phyloP scores from a whole-genome alignment of 2,329 filamentous ascomycete genomes.

The Amesomyces nigricolor region DNA sequence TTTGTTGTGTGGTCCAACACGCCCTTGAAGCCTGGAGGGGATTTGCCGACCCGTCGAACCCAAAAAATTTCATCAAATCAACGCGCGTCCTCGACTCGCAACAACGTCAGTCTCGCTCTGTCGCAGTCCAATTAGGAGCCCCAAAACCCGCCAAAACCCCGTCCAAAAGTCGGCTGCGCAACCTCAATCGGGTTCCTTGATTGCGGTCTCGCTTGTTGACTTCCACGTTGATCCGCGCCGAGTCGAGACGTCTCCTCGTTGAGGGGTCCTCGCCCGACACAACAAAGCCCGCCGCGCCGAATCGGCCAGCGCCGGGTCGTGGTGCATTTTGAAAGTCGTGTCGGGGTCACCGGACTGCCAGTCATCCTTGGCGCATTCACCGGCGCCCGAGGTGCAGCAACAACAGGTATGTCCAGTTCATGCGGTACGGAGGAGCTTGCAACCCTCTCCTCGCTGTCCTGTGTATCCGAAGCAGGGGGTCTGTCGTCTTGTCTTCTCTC shows the following conservation, averaged over 20 bases:
- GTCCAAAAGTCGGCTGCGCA: slow-evolving; percentile 11
- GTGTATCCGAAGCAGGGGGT: background rate
- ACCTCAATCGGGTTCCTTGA: slow-evolving; percentile 20
- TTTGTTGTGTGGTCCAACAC: slow-evolving; percentile 15
- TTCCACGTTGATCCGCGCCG: slow-evolving; percentile 11
- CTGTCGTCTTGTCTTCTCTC: background rate
- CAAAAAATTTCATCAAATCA: slow-evolving; percentile 31
- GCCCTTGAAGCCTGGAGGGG: slow-evolving; percentile 5
- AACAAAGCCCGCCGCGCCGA: slow-evolving; percentile 10
- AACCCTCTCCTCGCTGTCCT: background rate
- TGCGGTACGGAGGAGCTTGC: background rate
- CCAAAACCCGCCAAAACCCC: slow-evolving; percentile 7
- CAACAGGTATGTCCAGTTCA: slow-evolving; percentile 3
- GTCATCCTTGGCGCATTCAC: slow-evolving; percentile 8
- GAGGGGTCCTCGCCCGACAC: background rate
- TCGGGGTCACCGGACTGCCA: background rate
- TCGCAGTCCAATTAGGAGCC: slow-evolving; percentile 28
- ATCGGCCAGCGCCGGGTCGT: background rate
- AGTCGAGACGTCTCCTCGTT: background rate
- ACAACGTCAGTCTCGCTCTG: slow-evolving; percentile 10
- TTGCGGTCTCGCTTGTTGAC: slow-evolving; percentile 11
- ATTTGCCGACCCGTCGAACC: slow-evolving; percentile 18
- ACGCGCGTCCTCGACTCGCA: slow-evolving; percentile 25
- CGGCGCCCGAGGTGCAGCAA: background rate
- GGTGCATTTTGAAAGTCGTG: slow-evolving; percentile 1